Evolutionary conservation across 1,139 yeast genomes (phyloP).

Genomic region (Hyphopichia pseudoburtonii): DNA sequence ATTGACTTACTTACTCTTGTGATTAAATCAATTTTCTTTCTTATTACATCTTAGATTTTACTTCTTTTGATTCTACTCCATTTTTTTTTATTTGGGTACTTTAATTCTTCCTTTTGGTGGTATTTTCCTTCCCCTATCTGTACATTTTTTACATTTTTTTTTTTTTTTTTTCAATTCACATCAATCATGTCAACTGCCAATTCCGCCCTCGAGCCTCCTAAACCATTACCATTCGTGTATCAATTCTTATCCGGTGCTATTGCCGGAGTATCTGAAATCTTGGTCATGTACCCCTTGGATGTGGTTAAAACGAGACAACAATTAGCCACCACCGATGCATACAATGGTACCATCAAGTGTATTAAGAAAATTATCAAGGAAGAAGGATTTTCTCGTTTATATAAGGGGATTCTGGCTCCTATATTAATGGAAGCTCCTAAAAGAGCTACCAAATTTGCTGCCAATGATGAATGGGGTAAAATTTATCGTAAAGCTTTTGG

Average conservation of each 20-base stretch:
- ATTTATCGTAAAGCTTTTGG: slow-evolving; percentile 76
- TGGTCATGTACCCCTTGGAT: slow-evolving; percentile 97
- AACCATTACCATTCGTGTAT: slow-evolving; percentile 75
- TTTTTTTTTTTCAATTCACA: slow-evolving; percentile 1
- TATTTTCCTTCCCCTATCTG: too few species aligned
- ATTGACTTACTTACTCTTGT: too few species aligned
- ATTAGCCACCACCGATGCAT: slow-evolving; percentile 67
- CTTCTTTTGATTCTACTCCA: too few species aligned
- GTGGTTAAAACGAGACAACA: slow-evolving; percentile 98
- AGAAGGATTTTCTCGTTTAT: slow-evolving; percentile 83
- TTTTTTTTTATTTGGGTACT: too few species aligned
- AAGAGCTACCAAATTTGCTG: slow-evolving; percentile 96
- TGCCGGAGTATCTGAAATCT: slow-evolving; percentile 96
- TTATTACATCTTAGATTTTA: too few species aligned
- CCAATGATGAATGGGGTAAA: slow-evolving; percentile 96
- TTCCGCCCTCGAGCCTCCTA: slow-evolving; percentile 13
- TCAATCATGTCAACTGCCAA: slow-evolving; percentile 23
- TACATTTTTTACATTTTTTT: slow-evolving; percentile 4
- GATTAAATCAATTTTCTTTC: too few species aligned
- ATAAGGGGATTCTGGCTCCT: slow-evolving; percentile 94
- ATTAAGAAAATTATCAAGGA: slow-evolving; percentile 75
- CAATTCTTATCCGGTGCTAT: slow-evolving; percentile 94
- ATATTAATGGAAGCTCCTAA: slow-evolving; percentile 99
- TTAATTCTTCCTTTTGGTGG: too few species aligned
- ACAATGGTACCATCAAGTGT: slow-evolving; percentile 83